Conservation (phyloP, 306 rosid species). For the Rosa persica region DNA sequence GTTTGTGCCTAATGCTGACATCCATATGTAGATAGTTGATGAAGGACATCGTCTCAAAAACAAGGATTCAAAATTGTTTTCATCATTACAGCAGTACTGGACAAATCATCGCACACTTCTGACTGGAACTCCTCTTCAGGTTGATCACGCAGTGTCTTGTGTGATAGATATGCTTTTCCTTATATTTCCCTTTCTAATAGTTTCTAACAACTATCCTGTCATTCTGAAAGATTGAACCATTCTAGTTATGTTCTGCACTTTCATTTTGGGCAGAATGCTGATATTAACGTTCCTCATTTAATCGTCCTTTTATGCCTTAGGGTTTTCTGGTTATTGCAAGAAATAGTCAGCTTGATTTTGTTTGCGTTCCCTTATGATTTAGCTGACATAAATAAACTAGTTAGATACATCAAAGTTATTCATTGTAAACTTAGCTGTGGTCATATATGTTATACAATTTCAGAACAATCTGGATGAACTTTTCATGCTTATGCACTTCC, state of each 20-base stretch:
- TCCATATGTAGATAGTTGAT: constrained; percentile 72
- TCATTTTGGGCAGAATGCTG: background rate
- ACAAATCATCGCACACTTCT: constrained; percentile 83
- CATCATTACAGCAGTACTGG: constrained; percentile 81
- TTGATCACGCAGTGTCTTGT: constrained; percentile 35
- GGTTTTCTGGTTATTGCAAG: background rate
- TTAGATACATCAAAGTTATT: constrained; percentile 22
- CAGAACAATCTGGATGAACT: constrained; percentile 98
- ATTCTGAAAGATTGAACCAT: background rate
- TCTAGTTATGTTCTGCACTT: background rate
- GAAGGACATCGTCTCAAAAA: constrained; percentile 99
- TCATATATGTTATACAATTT: constrained; percentile 36
- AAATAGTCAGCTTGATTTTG: constrained; percentile 14
- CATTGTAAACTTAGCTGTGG: constrained; percentile 36
- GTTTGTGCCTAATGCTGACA: constrained; percentile 31
- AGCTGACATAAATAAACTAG: constrained; percentile 16
- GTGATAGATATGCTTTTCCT: constrained; percentile 17
- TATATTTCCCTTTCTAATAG: constrained; percentile 2
- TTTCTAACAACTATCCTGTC: background rate
- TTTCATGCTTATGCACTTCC: constrained; percentile 99
- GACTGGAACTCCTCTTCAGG: constrained; percentile 99
- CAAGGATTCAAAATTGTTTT: constrained; percentile 95
- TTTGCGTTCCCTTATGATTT: background rate
- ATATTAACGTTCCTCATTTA: background rate
- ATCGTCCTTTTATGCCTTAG: background rate